These are phyloP conservation scores for Echites panduratus DNA, from an alignment of 257 asterid species.

Conservation along the genomic window DNA sequence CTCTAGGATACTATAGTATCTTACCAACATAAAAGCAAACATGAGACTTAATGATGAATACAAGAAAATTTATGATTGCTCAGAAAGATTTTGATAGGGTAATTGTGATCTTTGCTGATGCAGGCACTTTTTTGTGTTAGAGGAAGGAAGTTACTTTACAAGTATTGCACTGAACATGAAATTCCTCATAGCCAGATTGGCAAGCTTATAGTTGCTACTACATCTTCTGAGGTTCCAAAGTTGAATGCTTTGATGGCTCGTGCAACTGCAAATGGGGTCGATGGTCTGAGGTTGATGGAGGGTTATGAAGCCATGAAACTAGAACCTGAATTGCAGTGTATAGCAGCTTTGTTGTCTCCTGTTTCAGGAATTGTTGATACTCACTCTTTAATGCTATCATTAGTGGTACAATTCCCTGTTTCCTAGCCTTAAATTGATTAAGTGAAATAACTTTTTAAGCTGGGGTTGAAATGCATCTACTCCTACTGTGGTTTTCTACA, in stretches of 20 bases:
- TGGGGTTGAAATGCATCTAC: neutral
- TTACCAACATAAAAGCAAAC: too few species aligned
- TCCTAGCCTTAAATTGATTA: neutral
- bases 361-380: conserved; percentile 68
- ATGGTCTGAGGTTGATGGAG: conserved; percentile 56
- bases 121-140: conserved; percentile 67
- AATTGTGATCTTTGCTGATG: neutral
- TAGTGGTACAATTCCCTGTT: conserved; percentile 43
- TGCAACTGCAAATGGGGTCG: conserved; percentile 70
- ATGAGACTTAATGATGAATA: neutral
- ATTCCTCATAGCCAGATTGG: conserved; percentile 75
- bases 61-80: neutral
- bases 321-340: conserved; percentile 68
- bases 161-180: conserved; percentile 54
- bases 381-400: conserved; percentile 70
- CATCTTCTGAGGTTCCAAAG: conserved; percentile 63
- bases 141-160: conserved; percentile 66
- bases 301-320: conserved; percentile 49
- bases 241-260: conserved; percentile 43
- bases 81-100: neutral
- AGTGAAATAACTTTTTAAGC: neutral
- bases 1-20: neutral
- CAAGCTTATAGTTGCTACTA: conserved; percentile 83
- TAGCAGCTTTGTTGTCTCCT: conserved; percentile 67
- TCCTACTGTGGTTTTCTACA: neutral